Evolutionary conservation across 2,329 filamentous ascomycete species (phyloP), one percentile per base, ranked within the genome.

Genomic region (Venturia effusa): DNA sequence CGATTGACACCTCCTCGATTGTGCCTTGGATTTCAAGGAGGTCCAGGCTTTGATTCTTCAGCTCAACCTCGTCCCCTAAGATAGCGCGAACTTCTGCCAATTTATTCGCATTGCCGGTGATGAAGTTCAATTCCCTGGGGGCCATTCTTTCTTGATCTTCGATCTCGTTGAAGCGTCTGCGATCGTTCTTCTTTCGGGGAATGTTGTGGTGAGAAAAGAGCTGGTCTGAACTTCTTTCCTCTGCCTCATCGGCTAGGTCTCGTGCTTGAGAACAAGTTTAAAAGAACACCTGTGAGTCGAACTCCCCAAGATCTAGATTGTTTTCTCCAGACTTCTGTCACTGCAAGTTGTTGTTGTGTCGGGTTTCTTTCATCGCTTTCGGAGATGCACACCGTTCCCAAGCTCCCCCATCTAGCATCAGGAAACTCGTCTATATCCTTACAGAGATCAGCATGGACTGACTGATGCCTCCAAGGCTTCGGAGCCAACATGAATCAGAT

Each of bases 81-180:
- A 99, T 97, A 22, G 89, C 88, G 75, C 89, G 86, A 68, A 96
- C 92, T 79, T 99, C 94, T 64, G 82, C 79, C 64, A 99, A 83
- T 79, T 99, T 99, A 80, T 96, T 95, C 72, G 88, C 86, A 78
- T 99, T 99, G 76, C 93, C 89, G 1, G 93, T 97, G 73, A 99
- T 96, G 80, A 99, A 99, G 77, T 95, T 92, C 68, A 99, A 79
- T 67, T 80, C 76, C 68, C 80, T 78, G 54, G 77, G 74, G 60
- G 77, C 74, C 78, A 82, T 63, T 24, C 59, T 59, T 41, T 22
- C 37, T n/a, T 6, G 1, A 27, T 1, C 6, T 27, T 43, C 19
- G 27, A 19, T 8, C 22, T 17, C 27, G 30, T 57, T 34, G 13
- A 57, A 57, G 51, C 30, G 51, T 55, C 24, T 32, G 48, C 11